Base-by-base conservation (phyloP, 2,329 filamentous ascomycete species). In the Macrophomina pseudophaseolina region DNA sequence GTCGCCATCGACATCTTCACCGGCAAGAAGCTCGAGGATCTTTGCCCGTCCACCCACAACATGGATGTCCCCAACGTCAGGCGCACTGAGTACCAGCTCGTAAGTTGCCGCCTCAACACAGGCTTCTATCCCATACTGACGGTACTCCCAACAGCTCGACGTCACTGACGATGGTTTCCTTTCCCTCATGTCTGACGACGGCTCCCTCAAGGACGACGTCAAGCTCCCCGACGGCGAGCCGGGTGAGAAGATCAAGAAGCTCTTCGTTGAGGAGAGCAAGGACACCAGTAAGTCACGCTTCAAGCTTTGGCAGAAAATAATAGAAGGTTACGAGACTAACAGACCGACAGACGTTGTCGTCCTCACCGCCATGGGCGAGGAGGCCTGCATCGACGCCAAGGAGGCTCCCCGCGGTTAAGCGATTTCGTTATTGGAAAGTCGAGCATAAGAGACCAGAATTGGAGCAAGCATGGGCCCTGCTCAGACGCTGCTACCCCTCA, bases 1-100 rank as follows among this genome's bases (percentile, higher is more conserved):
- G 91, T 97, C 79, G 95, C 93, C 80, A 89, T 96, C 82, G 95
- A 99, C 83, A 98, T 99, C 87, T 99, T 99, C 91, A 99, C 94
- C 73, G 88, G 88, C 89, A 99, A 97, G 92, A 99, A 99, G 90
- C 88, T 97, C 74, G 95, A 99, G 87, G 96, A 99, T 86, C 90
- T 99, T 71, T 97, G 90, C 84, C 95, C 95, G 75, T 99, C 95
- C 81, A 99, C 95, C 87, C 88, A 90, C 85, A 90, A 96, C 88
- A 96, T 96, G 92, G 93, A 99, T 79, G 95, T 99, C 75, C 96
- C 96, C 84, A 91, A 95, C 85, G 94, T 98, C 84, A 81, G 81
- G 76, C 94, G 94, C 79, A 88, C 87, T 83, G 94, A 97, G 87
- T 97, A 91, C 87, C 91, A 95, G 87, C 89, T 98, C 78, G 93